Percentiles rank a stretch among this genome's conserved stretches.
Conservation (phyloP, 805 yeast genomes). For the Ogataea minuta region DNA sequence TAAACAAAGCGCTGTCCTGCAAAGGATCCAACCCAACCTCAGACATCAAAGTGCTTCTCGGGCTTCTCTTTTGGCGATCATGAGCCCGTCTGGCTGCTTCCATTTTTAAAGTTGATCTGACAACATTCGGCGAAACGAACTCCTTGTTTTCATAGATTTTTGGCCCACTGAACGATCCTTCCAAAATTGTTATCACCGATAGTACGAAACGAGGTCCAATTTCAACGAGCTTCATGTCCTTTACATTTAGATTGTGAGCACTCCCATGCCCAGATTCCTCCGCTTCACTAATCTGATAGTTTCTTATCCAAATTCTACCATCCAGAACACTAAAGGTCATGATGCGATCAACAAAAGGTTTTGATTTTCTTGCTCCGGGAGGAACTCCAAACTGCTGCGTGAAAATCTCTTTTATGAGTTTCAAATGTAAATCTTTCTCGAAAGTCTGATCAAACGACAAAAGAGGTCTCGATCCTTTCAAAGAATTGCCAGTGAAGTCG, state of each 20-base stretch:
- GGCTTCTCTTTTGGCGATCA: constrained; percentile 68
- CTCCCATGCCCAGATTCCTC: constrained; percentile 40
- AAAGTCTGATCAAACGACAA: constrained; percentile 84
- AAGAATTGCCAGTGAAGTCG: constrained; percentile 93
- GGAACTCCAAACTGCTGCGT: constrained; percentile 91
- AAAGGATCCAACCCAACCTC: not conserved
- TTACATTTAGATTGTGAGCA: constrained; percentile 31
- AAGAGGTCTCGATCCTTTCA: constrained; percentile 92
- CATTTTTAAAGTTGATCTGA: constrained; percentile 82
- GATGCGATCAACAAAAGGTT: constrained; percentile 95
- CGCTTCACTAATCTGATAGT: constrained; percentile 78
- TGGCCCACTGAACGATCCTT: constrained; percentile 98
- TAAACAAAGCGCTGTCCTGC: not conserved
- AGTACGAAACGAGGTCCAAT: constrained; percentile 96
- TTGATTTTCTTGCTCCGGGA: constrained; percentile 84
- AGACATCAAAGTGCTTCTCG: not conserved
- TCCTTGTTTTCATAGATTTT: constrained; percentile 96
- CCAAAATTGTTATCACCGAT: constrained; percentile 85
- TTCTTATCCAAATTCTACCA: constrained; percentile 92
- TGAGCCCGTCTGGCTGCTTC: constrained; percentile 78
- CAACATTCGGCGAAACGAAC: constrained; percentile 93
- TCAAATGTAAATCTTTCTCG: constrained; percentile 64
- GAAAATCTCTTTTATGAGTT: constrained; percentile 79
- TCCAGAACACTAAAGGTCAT: constrained; percentile 91
- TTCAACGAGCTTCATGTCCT: constrained; percentile 79